Percentiles rank a stretch among this genome's conserved stretches.
Conservation (phyloP, 257 asterid genomes). For the Solanum arcanum region DNA sequence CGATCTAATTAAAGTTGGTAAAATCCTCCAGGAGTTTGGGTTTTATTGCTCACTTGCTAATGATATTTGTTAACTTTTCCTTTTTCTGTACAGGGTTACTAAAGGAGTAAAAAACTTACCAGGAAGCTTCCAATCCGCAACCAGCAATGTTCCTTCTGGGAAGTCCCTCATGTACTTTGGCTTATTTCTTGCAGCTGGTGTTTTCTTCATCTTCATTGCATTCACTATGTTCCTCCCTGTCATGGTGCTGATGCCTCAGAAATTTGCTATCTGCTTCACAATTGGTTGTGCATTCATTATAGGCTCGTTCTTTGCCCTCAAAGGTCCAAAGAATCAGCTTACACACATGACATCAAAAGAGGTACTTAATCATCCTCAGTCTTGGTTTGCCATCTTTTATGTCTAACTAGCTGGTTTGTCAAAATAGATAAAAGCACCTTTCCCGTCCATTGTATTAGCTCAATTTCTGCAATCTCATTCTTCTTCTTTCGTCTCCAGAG, state of each 20-base stretch:
- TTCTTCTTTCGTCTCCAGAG: slow-evolving; percentile 35
- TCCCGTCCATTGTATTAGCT: not conserved
- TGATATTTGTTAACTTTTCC: not conserved
- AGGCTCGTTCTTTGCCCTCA: slow-evolving; percentile 79
- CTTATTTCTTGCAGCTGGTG: slow-evolving; percentile 60
- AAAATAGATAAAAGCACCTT: not conserved
- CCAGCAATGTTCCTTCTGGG: slow-evolving; percentile 67
- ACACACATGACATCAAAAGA: slow-evolving; percentile 75
- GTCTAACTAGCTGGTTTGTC: not conserved
- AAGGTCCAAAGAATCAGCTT: slow-evolving; percentile 73
- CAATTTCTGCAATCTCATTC: not conserved
- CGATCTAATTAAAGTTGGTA: not conserved
- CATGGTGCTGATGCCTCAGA: slow-evolving; percentile 85
- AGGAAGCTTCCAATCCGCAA: slow-evolving; percentile 64
- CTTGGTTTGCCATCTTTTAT: not conserved
- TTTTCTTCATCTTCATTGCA: slow-evolving; percentile 66
- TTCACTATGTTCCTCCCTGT: slow-evolving; percentile 86
- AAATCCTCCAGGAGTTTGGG: not conserved
- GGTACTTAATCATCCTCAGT: slow-evolving; percentile 23
- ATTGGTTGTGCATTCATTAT: slow-evolving; percentile 73
- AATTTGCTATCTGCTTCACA: slow-evolving; percentile 88
- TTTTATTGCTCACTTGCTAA: not conserved
- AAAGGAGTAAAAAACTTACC: slow-evolving; percentile 69
- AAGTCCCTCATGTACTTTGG: slow-evolving; percentile 66
- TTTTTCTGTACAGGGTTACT: slow-evolving; percentile 34